Evolutionary conservation across 2,329 filamentous ascomycete genomes (phyloP), one percentile per base, ranked within the genome.

Genomic region (Ceratocystis eucalypticola): DNA sequence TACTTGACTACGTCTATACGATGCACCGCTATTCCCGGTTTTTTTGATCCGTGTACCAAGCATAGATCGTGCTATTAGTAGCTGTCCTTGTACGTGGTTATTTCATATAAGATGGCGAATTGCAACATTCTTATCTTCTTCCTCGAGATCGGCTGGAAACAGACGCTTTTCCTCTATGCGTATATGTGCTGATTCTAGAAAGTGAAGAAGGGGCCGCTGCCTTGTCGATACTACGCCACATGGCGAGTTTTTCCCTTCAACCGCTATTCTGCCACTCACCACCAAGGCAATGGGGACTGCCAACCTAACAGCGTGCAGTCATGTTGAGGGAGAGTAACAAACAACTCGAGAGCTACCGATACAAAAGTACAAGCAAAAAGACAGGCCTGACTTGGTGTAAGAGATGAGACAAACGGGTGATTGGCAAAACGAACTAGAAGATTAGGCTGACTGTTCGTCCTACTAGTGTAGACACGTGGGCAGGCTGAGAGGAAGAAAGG

Each of bases 401-500:
- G 28, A 61, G 5, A n/a, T 15, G 30, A 62, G 15, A 22, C n/a
- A 17, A 59, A 28, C 53, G 53, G n/a, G 53, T 17, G 53, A 33
- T 3, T 33, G 28, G 28, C 15, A 28, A 25, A 59, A 30, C 25
- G 48, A 33, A 59, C 55, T 17, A 59, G 44, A 62, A 33, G 57
- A 61, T 33, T 22, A 45, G 59, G 59, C 10, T 12, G 22, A 17
- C 61, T 53, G 45, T 5, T 63, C 37, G 45, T 5, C 37, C 45
- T 63, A 46, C 61, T 15, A 62, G 61, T 62, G 61, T 59, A 59
- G 53, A 59, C 7, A 37, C 37, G 53, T 37, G 15, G 48, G 20
- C 48, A 15, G 48, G 48, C 48, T 53, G 48, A 28, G 37, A 41
- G 37, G 37, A 41, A 41, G 37, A 50, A 50, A 50, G 22, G 22